Base-by-base conservation (phyloP, 495 filamentous ascomycete genomes). In the Filosporella fistucella region DNA sequence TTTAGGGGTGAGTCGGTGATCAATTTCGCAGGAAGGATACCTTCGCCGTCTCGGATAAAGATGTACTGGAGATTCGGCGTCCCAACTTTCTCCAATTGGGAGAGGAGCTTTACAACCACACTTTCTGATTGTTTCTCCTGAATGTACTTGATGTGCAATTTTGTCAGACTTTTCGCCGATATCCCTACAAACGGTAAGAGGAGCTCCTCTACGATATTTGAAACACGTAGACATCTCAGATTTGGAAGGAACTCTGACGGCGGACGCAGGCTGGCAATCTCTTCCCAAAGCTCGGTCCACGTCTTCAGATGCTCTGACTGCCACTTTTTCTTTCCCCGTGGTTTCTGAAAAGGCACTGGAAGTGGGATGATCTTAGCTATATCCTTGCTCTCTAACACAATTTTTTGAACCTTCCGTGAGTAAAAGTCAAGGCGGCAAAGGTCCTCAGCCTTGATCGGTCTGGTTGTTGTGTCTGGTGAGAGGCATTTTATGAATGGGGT, bases 401-500 rank as follows among this genome's bases (percentile, higher is more conserved):
- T 18, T 25, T 47, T 47, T 33, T 38, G 32, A 21, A 47, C 23
- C 44, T 47, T 47, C 4, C 30, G 4, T 18, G 38, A 17, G 30
- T 47, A 47, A 38, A 37, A 47, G 32, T 26, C 32, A 38, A 37
- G 38, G 18, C 44, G 18, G 23, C 38, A 22, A 38, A 47, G 33
- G 30, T 37, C 44, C 25, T 47, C 32, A 23, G 32, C 44, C 25
- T 38, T 18, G 38, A 47, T 30, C 38, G 29, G 36, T 47, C 32
- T 18, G 32, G 36, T 37, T 38, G n/a, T 30, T 16, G 38, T 37
- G 32, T 47, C 32, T 29, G 5, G 44, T 47, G 32, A 22, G 30
- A 47, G 44, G 33, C 32, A 47, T 30, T 30, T 24, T 47, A 47
- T 37, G 38, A 47, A 16, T 16, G 44, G 44, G 12, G 44, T 24